phyloP scores from a whole-genome alignment of 257 asterid genomes.

The Przewalskia tangutica region DNA sequence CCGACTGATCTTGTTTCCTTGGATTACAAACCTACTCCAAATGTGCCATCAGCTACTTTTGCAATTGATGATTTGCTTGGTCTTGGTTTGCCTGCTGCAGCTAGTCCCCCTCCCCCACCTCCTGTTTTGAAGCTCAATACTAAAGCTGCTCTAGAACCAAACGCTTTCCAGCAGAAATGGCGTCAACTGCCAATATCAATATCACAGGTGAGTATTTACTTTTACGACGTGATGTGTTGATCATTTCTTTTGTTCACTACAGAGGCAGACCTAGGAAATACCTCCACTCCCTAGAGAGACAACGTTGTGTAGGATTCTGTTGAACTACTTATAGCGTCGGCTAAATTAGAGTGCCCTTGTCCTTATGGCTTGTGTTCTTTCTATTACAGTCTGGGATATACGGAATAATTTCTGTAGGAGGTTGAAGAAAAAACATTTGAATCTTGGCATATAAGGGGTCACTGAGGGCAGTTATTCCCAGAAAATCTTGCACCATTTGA shows the following conservation, averaged over 20 bases:
- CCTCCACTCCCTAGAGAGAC: neutral
- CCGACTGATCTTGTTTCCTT: conserved; percentile 65
- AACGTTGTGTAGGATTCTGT: neutral
- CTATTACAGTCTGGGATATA: neutral
- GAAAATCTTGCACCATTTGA: neutral
- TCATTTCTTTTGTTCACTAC: neutral
- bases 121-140: conserved; percentile 58
- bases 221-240: neutral
- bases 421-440: neutral
- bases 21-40: conserved; percentile 44
- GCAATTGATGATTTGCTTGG: conserved; percentile 91
- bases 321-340: neutral
- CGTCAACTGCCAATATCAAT: conserved; percentile 64
- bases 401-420: neutral
- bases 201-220: conserved; percentile 46
- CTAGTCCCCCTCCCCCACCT: conserved; percentile 44
- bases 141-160: conserved; percentile 65
- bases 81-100: conserved; percentile 52
- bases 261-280: neutral
- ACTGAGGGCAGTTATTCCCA: neutral
- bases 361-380: neutral
- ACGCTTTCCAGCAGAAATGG: conserved; percentile 92
- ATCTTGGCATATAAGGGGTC: neutral
- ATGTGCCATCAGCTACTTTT: conserved; percentile 30
- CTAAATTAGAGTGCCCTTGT: neutral